These are phyloP conservation scores for Meyerozyma smithsonii DNA, from an alignment of 1,139 yeast species.

Conservation along the genomic window DNA sequence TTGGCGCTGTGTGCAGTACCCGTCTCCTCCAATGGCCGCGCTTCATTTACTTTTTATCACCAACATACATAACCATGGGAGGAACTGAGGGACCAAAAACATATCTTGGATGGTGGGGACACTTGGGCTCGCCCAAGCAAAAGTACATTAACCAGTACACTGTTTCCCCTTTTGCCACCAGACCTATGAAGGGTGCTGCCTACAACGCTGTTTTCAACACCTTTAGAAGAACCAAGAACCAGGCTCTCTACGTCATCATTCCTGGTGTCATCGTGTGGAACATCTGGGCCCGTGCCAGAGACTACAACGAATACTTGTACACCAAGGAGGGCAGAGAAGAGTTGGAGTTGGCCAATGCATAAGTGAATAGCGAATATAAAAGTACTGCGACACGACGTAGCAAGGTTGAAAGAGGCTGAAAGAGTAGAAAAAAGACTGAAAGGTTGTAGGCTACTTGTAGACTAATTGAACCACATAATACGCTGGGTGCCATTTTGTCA, in stretches of 20 bases:
- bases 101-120: constrained; percentile 98
- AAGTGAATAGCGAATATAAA: constrained; percentile 13
- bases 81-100: constrained; percentile 73
- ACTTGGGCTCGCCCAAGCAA: constrained; percentile 80
- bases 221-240: constrained; percentile 90
- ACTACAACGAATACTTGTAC: constrained; percentile 90
- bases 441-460: not conserved
- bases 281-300: constrained; percentile 84
- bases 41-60: not conserved
- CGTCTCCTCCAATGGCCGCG: constrained; percentile 2
- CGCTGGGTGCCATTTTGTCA: no score
- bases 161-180: constrained; percentile 90
- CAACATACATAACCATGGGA: constrained; percentile 38
- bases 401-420: not conserved
- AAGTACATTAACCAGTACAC: constrained; percentile 82
- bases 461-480: not conserved
- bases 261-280: constrained; percentile 83
- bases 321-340: constrained; percentile 98
- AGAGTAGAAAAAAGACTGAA: not conserved
- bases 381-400: not conserved
- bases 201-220: constrained; percentile 89
- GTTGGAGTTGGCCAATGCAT: constrained; percentile 74
- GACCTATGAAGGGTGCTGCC: constrained; percentile 82
- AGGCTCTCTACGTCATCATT: constrained; percentile 68
- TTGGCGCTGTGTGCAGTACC: not conserved